phyloP scores from a whole-genome alignment of 768 basidiomycete genomes.

The Chiua virens region DNA sequence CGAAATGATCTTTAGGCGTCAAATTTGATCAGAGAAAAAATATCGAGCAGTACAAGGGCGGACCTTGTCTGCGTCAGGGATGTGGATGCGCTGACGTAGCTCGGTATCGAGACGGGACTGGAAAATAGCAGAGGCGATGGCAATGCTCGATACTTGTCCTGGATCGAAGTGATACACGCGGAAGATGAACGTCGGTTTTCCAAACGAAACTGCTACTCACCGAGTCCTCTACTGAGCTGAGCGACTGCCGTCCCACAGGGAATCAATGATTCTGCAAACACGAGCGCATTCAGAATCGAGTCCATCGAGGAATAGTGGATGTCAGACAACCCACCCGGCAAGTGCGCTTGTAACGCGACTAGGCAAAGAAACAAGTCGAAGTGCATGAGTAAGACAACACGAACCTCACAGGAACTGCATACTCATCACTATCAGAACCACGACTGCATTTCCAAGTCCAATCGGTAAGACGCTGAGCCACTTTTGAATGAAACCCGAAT shows the following conservation, averaged over 20 bases:
- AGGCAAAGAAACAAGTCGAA: neutral
- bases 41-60: neutral
- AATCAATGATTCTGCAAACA: constrained; percentile 1
- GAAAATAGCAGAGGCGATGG: constrained; percentile 17
- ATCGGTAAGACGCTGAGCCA: constrained; percentile 18
- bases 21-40: too few species aligned
- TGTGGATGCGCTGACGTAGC: constrained; percentile 6
- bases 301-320: neutral
- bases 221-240: constrained; percentile 13
- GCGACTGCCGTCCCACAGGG: constrained; percentile 1
- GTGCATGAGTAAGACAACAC: neutral
- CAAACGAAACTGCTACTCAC: neutral
- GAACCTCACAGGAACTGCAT: neutral
- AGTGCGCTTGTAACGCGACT: constrained; percentile 16
- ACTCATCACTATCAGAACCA: constrained; percentile 13
- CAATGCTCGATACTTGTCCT: constrained; percentile 15
- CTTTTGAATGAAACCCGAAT: constrained; percentile 3
- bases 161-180: neutral
- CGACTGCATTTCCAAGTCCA: constrained; percentile 15
- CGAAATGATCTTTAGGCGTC: constrained; percentile 4
- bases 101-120: constrained; percentile 14
- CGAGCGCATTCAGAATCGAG: neutral
- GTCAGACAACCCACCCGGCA: neutral
- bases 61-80: constrained; percentile 11
- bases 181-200: too few species aligned